phyloP scores from a whole-genome alignment of 2,329 filamentous ascomycete species.

The Botrytis medusae region DNA sequence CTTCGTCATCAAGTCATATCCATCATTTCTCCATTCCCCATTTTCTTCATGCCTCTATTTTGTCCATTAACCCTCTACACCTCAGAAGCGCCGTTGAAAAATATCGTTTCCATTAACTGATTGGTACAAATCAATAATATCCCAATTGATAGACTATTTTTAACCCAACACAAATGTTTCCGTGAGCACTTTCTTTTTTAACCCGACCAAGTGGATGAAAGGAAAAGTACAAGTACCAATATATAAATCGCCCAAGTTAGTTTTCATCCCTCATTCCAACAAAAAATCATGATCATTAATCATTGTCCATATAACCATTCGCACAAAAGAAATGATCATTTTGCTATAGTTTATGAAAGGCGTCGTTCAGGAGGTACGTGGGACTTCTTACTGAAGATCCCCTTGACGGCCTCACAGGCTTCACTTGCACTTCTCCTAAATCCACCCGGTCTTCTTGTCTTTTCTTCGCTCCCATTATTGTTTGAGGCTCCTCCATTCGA shows the following conservation, averaged over 20 bases:
- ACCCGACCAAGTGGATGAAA: neutral
- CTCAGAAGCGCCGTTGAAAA: neutral
- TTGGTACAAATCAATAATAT: neutral
- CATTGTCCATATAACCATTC: neutral
- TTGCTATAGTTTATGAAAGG: neutral
- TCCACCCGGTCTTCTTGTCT: slow-evolving; percentile 8
- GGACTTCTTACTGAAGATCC: slow-evolving; percentile 19
- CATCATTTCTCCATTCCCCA: neutral
- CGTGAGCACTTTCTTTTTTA: neutral
- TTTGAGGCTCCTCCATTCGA: neutral
- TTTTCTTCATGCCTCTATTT: neutral
- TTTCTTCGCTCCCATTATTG: slow-evolving; percentile 6
- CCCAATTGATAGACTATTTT: neutral
- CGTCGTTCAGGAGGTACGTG: neutral
- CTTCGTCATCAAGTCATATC: slow-evolving; percentile 1
- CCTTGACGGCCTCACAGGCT: slow-evolving; percentile 15
- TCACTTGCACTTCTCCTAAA: slow-evolving; percentile 21
- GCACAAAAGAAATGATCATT: neutral
- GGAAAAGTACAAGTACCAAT: slow-evolving; percentile 4
- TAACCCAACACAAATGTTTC: neutral
- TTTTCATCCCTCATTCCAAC: neutral
- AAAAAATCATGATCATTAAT: slow-evolving; percentile 18
- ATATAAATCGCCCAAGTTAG: neutral
- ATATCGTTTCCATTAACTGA: neutral
- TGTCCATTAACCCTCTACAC: neutral